phyloP scores from a whole-genome alignment of 306 rosid genomes.

The Casuarina glauca region DNA sequence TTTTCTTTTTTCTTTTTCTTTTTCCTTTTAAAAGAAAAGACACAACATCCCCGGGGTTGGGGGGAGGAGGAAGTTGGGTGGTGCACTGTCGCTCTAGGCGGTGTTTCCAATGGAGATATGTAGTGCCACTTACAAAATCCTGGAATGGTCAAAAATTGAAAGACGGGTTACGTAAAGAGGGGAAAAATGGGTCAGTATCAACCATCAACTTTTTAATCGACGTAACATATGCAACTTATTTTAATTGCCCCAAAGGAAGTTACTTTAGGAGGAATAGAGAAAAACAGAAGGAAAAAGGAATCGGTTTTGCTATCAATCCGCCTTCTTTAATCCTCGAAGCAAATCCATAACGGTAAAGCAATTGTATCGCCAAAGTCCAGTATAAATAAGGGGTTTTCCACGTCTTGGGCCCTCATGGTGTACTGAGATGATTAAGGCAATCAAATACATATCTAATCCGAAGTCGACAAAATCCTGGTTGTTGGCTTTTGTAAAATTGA shows the following conservation, averaged over 20 bases:
- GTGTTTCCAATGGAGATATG: constrained; percentile 5
- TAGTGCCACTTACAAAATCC: constrained; percentile 3
- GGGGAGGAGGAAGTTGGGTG: neutral
- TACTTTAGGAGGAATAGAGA: neutral
- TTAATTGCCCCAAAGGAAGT: neutral
- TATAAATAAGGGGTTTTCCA: too few species aligned
- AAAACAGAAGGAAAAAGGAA: neutral
- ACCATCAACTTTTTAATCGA: neutral
- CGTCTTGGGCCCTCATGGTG: too few species aligned
- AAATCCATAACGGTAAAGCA: neutral
- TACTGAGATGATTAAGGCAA: neutral
- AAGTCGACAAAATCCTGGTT: neutral
- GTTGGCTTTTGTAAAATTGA: neutral
- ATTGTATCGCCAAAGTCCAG: neutral
- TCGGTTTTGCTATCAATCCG: neutral
- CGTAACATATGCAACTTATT: neutral
- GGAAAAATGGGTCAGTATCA: neutral
- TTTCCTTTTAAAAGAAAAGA: neutral
- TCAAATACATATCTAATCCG: neutral
- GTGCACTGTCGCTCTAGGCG: constrained; percentile 11
- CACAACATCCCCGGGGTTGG: neutral
- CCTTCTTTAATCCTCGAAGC: neutral
- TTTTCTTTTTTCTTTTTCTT: neutral
- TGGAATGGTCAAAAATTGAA: neutral
- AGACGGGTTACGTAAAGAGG: neutral